Conservation (phyloP, 2,329 filamentous ascomycete genomes). For the Cercospora sesami region DNA sequence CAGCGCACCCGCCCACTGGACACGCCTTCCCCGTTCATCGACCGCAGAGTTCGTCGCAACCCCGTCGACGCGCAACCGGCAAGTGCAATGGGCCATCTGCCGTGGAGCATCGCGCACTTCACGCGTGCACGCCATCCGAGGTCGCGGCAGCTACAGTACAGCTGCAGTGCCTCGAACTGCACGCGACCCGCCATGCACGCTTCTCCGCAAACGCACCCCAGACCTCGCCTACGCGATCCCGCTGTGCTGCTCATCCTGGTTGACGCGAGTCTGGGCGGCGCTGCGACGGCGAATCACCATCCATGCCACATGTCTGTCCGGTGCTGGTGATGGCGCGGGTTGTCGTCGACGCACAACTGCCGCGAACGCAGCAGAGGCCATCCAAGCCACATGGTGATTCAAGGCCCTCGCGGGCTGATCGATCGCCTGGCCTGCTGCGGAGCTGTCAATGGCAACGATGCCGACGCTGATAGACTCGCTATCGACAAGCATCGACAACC, state of each 20-base stretch:
- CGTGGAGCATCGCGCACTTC: background rate
- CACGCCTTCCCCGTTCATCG: background rate
- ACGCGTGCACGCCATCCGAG: constrained; percentile 3
- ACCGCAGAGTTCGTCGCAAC: background rate
- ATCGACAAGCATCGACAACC: background rate
- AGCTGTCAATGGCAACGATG: background rate
- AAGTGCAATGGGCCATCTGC: background rate
- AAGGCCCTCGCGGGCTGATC: background rate
- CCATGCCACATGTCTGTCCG: background rate
- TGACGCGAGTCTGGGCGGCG: background rate
- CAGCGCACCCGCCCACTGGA: background rate
- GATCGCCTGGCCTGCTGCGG: background rate
- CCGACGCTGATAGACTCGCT: background rate
- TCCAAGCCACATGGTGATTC: background rate
- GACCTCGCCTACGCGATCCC: background rate
- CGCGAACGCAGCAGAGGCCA: background rate
- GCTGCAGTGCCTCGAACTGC: background rate
- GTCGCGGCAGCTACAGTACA: constrained; percentile 2
- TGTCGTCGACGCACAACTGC: background rate
- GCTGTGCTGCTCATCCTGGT: background rate
- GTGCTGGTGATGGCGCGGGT: background rate
- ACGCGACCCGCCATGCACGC: background rate
- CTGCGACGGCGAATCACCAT: background rate
- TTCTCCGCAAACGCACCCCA: background rate
- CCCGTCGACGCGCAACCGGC: background rate